Percentiles rank a stretch among this genome's conserved stretches.
phyloP scores from a whole-genome alignment of 1,284 basidiomycete species.

The Pseudozyma hubeiensis region DNA sequence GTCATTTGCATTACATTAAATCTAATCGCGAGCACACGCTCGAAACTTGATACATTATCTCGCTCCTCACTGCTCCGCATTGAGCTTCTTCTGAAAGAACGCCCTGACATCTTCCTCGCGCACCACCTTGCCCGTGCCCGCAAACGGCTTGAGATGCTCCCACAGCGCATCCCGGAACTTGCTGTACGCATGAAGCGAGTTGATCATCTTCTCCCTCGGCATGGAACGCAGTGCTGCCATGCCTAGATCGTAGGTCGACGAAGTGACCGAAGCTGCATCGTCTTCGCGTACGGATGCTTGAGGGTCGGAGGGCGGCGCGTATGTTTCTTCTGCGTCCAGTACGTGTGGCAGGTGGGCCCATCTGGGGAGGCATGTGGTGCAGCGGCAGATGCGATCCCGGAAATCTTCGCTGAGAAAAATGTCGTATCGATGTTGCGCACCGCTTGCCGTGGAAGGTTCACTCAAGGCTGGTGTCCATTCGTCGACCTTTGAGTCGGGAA shows the following conservation, averaged over 20 bases:
- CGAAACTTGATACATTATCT: too few species aligned
- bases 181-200: conserved; percentile 68
- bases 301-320: conserved; percentile 64
- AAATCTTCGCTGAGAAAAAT: conserved; percentile 67
- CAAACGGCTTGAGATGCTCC: conserved; percentile 69
- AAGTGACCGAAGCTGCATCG: conserved; percentile 50
- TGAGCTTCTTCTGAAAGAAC: conserved; percentile 65
- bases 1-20: too few species aligned
- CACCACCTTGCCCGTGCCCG: conserved; percentile 66
- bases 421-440: conserved; percentile 46
- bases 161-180: conserved; percentile 68
- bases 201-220: conserved; percentile 69
- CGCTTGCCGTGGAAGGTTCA: neutral
- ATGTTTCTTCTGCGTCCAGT: conserved; percentile 68
- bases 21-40: too few species aligned
- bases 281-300: conserved; percentile 47
- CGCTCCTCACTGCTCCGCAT: conserved; percentile 18
- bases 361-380: conserved; percentile 47
- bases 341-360: conserved; percentile 64
- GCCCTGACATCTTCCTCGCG: conserved; percentile 66
- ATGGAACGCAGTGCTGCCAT: conserved; percentile 67
- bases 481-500: conserved; percentile 28
- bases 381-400: conserved; percentile 67
- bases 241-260: conserved; percentile 69
- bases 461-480: conserved; percentile 38